Base-by-base conservation (phyloP, 345 rosid genomes). In the thale cress (Arabidopsis thaliana) region DNA sequence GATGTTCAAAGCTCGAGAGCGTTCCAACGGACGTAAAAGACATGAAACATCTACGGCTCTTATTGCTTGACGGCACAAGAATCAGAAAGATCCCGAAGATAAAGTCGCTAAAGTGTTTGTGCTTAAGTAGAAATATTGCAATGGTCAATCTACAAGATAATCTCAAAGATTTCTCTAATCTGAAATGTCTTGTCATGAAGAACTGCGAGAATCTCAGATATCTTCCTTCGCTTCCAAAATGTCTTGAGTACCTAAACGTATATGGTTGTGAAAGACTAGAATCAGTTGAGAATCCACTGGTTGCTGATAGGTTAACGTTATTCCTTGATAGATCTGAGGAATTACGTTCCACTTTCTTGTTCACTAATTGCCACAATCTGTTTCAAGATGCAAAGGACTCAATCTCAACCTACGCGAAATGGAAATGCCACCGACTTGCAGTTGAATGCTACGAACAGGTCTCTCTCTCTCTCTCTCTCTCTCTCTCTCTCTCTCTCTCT, bases 131-230 rank as follows among this genome's bases (percentile, higher is more conserved):
- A 37, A 57, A 57, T 16, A 24, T 13, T 14, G 32, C 41, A 20
- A 8, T 37, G 49, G 37, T 37, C 8, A 14, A 1, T 38, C 59
- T 67, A 3, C 71, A 38, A 38, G 9, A 34, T 8, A 67, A 24
- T 2, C 13, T 67, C 42, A 24, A 36, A 13, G 13, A 37, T 37
- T 3, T 51, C 13, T 1, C 8, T 37, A 49, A 52, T 4, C 48
- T 67, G 5, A 67, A 67, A 51, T 51, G 59, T 48, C 71, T 67
- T 38, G 49, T 24, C 36, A 8, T 67, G 49, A 51, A 37, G n/a
- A 24, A 67, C 25, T 67, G 71, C 13, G 2, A 51, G 34, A 37
- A 53, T 14, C 48, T 67, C 11, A 37, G 0, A 67, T 8, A 37
- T 24, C 24, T 67, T 14, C 60, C 71, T 0, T 8, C 14, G 8